phyloP scores from a whole-genome alignment of 257 asterid genomes.

The Asclepias syriaca region DNA sequence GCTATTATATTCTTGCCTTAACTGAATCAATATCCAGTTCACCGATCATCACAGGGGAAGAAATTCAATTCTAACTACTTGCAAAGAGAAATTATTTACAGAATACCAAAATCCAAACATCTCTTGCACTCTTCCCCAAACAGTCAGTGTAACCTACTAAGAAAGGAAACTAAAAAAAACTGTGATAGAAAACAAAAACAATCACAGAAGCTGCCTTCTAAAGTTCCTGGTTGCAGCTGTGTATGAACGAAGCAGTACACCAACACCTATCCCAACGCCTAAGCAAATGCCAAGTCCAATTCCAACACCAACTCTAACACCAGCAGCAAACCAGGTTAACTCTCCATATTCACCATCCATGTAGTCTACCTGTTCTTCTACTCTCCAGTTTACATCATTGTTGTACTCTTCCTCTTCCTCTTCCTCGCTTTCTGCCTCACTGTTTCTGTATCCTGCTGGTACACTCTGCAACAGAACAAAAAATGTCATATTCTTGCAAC shows the following conservation, averaged over 20 bases:
- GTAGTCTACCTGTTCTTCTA: slow-evolving; percentile 18
- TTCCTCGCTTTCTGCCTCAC: slow-evolving; percentile 24
- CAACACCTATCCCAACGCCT: slow-evolving; percentile 66
- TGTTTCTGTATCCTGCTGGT: slow-evolving; percentile 1
- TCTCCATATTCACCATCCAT: slow-evolving; percentile 62
- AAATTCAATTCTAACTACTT: background rate
- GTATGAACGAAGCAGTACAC: slow-evolving; percentile 59
- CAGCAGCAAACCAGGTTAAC: slow-evolving; percentile 71
- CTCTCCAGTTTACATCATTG: slow-evolving; percentile 30
- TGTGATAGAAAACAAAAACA: background rate
- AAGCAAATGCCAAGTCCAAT: slow-evolving; percentile 66
- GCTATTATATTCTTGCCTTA: background rate
- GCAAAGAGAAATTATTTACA: slow-evolving; percentile 8
- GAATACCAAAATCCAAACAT: slow-evolving; percentile 1
- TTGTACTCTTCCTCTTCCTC: slow-evolving; percentile 36
- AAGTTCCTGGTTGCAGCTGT: slow-evolving; percentile 52
- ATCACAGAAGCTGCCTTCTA: slow-evolving; percentile 55
- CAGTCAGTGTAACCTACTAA: background rate
- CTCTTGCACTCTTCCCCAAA: slow-evolving; percentile 2
- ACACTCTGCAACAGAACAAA: background rate
- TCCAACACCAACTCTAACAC: slow-evolving; percentile 79
- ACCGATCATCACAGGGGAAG: background rate
- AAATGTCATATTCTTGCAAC: background rate
- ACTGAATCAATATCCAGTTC: background rate
- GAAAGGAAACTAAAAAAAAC: background rate